phyloP scores from a whole-genome alignment of 257 asterid genomes.

The Solanum commersonii region DNA sequence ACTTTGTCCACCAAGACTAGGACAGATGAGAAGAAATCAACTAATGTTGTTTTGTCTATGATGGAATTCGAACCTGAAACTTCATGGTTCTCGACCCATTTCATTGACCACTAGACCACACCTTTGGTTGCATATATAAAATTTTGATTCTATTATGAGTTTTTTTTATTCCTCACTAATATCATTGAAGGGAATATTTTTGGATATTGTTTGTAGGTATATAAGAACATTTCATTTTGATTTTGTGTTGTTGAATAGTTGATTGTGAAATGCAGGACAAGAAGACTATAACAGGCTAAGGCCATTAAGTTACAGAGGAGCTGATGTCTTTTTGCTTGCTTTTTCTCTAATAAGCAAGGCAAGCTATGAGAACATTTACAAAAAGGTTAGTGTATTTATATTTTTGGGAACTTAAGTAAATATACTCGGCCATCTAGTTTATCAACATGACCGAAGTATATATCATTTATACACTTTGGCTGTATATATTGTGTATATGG shows the following conservation, averaged over 20 bases:
- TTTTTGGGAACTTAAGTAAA: neutral
- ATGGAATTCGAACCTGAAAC: neutral
- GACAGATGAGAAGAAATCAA: neutral
- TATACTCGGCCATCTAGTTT: neutral
- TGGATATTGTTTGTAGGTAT: neutral
- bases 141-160: neutral
- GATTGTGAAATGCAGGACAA: constrained; percentile 42
- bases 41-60: neutral
- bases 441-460: neutral
- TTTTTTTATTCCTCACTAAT: neutral
- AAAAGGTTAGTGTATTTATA: constrained; percentile 34
- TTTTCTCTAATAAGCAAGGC: constrained; percentile 82
- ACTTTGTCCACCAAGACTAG: neutral
- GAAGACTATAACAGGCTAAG: constrained; percentile 84
- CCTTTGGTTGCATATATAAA: too few relatives aligned
- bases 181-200: neutral
- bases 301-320: constrained; percentile 88
- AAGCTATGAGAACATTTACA: constrained; percentile 71
- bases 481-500: neutral
- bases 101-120: neutral
- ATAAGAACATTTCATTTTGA: neutral
- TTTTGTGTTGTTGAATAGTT: neutral
- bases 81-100: neutral
- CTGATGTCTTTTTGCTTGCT: constrained; percentile 70
- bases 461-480: neutral